These are phyloP conservation scores for Emmonsiellopsis sp. DNA, from an alignment of 2,329 filamentous ascomycete species.

Conservation along the genomic window DNA sequence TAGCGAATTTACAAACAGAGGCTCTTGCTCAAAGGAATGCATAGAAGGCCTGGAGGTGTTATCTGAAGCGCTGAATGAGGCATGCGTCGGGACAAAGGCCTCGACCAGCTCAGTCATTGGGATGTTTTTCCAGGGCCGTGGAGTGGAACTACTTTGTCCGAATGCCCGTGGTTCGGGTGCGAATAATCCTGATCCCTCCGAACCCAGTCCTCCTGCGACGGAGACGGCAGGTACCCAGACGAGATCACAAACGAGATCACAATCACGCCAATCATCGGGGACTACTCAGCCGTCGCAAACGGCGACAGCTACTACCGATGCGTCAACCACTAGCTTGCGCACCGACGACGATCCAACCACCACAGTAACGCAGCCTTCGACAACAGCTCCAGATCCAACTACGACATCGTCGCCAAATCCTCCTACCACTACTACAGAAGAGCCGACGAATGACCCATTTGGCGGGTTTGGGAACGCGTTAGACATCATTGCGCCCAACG, in stretches of 20 bases:
- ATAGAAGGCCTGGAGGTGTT: conserved; percentile 10
- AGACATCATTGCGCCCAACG: conserved; percentile 2
- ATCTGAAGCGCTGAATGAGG: conserved; percentile 7
- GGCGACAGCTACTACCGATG: not conserved
- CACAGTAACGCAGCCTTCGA: not conserved
- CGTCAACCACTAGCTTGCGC: not conserved
- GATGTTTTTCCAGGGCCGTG: conserved; percentile 11
- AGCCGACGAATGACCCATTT: not conserved
- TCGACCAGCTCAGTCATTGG: conserved; percentile 14
- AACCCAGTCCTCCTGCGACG: not conserved
- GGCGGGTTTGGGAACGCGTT: conserved; percentile 3
- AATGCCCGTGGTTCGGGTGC: conserved; percentile 2
- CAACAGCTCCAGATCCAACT: not conserved
- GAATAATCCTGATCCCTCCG: not conserved
- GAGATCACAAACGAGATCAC: too few species aligned
- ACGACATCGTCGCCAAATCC: not conserved
- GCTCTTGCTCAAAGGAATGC: conserved; percentile 12
- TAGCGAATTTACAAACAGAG: conserved; percentile 7
- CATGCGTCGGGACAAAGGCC: conserved; percentile 11
- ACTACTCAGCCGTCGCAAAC: not conserved
- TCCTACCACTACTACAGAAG: not conserved
- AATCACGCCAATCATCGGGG: too few species aligned
- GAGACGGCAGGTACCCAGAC: not conserved
- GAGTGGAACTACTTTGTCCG: conserved; percentile 12
- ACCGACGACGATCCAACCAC: not conserved